Conservation (phyloP, 2,329 filamentous ascomycete species). For the Fusarium austroafricanum region DNA sequence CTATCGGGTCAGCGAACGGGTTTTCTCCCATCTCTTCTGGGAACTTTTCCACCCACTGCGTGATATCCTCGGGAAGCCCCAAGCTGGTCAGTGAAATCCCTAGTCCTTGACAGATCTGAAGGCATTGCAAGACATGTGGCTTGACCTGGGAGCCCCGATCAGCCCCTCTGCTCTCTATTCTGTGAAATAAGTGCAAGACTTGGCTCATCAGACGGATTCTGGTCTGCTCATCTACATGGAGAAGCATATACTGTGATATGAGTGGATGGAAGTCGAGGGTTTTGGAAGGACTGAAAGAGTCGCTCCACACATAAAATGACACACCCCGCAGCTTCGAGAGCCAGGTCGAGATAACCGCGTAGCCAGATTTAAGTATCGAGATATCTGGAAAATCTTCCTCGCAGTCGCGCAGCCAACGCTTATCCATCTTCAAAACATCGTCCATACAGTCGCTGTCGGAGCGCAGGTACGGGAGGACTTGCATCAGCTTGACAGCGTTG, state of each 20-base stretch:
- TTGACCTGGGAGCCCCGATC: neutral
- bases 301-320: neutral
- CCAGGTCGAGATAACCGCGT: rapidly evolving
- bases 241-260: neutral
- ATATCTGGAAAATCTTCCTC: neutral
- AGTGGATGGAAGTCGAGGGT: neutral
- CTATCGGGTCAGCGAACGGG: neutral
- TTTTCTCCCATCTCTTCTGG: neutral
- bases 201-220: neutral
- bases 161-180: neutral
- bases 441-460: neutral
- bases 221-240: rapidly evolving
- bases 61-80: neutral
- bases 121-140: neutral
- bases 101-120: neutral
- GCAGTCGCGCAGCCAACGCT: neutral
- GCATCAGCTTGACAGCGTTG: neutral
- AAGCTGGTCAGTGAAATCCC: neutral
- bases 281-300: rapidly evolving
- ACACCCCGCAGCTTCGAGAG: neutral
- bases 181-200: neutral
- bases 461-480: neutral
- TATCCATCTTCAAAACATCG: neutral
- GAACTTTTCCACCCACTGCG: neutral
- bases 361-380: neutral